These are phyloP conservation scores for Diplogelasinospora grovesii DNA, from an alignment of 495 filamentous ascomycete species.

Conservation along the genomic window DNA sequence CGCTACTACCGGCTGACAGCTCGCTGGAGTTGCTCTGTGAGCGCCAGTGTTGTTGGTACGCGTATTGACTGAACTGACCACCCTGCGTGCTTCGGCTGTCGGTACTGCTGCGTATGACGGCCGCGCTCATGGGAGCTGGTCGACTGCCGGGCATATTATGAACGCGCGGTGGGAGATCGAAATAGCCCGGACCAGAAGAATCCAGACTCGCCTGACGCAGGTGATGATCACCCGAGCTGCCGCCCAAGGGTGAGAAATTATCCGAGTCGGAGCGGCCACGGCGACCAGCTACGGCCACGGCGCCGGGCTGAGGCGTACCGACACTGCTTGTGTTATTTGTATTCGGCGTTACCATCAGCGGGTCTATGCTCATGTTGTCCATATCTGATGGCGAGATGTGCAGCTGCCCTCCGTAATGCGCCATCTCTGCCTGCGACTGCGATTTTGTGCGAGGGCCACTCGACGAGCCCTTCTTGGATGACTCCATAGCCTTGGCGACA, in stretches of 20 bases:
- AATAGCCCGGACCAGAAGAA: conserved; percentile 20
- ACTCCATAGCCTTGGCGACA: conserved; percentile 21
- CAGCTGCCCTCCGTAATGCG: conserved; percentile 15
- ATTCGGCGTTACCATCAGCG: conserved; percentile 14
- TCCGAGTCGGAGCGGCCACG: conserved; percentile 20
- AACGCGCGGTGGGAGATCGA: conserved; percentile 15
- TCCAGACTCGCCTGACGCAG: conserved; percentile 28
- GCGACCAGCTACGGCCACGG: background rate
- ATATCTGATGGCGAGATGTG: conserved; percentile 14
- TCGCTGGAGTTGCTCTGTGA: conserved; percentile 36
- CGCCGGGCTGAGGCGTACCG: conserved; percentile 10
- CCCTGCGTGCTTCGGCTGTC: conserved; percentile 22
- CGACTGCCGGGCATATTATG: conserved; percentile 14
- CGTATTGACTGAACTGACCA: conserved; percentile 8
- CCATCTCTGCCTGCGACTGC: conserved; percentile 19
- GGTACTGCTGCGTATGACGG: conserved; percentile 19
- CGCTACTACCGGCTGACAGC: conserved; percentile 28
- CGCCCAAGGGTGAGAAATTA: conserved; percentile 14
- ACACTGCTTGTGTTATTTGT: conserved; percentile 4
- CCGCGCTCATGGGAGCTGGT: conserved; percentile 15
- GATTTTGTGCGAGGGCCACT: conserved; percentile 15
- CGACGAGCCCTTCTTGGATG: conserved; percentile 25
- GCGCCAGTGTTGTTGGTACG: conserved; percentile 23
- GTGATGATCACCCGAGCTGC: conserved; percentile 13
- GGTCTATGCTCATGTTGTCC: conserved; percentile 19